phyloP scores from a whole-genome alignment of 169 alveolate species.

The Plasmodium blacklocki region DNA sequence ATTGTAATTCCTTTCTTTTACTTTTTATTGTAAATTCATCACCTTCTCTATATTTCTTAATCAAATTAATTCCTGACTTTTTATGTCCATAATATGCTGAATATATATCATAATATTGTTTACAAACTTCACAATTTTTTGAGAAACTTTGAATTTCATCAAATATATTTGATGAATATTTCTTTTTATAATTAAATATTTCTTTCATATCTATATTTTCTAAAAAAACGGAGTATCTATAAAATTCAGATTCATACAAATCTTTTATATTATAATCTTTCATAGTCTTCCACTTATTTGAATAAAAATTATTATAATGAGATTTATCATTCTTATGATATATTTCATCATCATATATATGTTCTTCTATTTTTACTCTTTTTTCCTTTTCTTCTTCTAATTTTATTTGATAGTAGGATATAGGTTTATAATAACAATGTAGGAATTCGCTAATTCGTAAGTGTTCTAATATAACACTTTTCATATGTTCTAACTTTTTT shows the following conservation, averaged over 20 bases:
- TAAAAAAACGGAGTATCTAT: slow-evolving; percentile 37
- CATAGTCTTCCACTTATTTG: not conserved
- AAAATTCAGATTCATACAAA: slow-evolving; percentile 32
- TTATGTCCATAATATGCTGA: slow-evolving; percentile 74
- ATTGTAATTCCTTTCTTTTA: slow-evolving; percentile 65
- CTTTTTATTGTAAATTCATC: slow-evolving; percentile 72
- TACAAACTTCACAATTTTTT: slow-evolving; percentile 66
- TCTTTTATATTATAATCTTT: not conserved
- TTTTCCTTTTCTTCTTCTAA: slow-evolving; percentile 49
- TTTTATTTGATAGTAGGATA: slow-evolving; percentile 64
- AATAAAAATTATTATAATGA: not conserved
- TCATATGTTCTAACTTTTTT: slow-evolving; percentile 23
- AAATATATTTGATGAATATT: slow-evolving; percentile 53
- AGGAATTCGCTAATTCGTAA: slow-evolving; percentile 42
- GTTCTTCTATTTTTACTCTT: not conserved
- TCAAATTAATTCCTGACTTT: slow-evolving; percentile 33
- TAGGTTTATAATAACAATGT: slow-evolving; percentile 70
- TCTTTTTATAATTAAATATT: slow-evolving; percentile 59
- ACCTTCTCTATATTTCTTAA: slow-evolving; percentile 58
- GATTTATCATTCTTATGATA: not conserved
- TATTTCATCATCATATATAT: not conserved
- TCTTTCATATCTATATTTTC: slow-evolving; percentile 57
- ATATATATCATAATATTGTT: slow-evolving; percentile 73
- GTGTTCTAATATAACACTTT: slow-evolving; percentile 39
- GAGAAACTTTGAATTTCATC: slow-evolving; percentile 70